These are phyloP conservation scores for Acacia pycnantha DNA, from an alignment of 331 rosid genomes.

Conservation along the genomic window DNA sequence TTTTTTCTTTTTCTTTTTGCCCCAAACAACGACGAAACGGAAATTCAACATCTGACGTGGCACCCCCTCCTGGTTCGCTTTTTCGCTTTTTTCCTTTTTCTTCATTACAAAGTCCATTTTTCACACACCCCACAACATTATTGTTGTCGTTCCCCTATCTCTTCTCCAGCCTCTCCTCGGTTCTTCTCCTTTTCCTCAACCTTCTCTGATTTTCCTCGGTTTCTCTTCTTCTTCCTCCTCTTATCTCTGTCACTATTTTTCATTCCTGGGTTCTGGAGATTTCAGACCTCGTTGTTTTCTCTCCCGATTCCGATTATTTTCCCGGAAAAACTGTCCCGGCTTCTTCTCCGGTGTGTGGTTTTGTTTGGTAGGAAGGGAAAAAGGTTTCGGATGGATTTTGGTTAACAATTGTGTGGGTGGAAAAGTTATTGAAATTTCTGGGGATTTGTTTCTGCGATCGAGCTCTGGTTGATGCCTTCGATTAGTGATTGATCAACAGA, in stretches of 20 bases:
- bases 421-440: not conserved
- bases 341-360: not conserved
- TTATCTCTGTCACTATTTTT: not conserved
- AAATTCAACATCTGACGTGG: constrained; percentile 48
- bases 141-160: not conserved
- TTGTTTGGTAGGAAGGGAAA: not conserved
- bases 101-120: not conserved
- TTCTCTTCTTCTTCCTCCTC: not conserved
- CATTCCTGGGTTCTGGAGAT: not conserved
- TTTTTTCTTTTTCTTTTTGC: not conserved
- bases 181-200: constrained; percentile 3
- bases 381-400: constrained; percentile 18
- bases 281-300: not conserved
- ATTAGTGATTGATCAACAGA: constrained; percentile 15
- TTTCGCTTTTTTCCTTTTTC: constrained; percentile 5
- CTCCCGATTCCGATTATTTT: not conserved
- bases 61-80: constrained; percentile 16
- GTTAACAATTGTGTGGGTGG: not conserved
- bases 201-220: not conserved
- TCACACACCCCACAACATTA: not conserved
- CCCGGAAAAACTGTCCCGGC: not conserved
- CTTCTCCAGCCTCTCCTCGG: not conserved
- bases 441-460: constrained; percentile 2
- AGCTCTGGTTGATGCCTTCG: not conserved
- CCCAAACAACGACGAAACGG: not conserved